Evolutionary conservation across 768 basidiomycete species (phyloP).

Genomic region (Russula earlei): DNA sequence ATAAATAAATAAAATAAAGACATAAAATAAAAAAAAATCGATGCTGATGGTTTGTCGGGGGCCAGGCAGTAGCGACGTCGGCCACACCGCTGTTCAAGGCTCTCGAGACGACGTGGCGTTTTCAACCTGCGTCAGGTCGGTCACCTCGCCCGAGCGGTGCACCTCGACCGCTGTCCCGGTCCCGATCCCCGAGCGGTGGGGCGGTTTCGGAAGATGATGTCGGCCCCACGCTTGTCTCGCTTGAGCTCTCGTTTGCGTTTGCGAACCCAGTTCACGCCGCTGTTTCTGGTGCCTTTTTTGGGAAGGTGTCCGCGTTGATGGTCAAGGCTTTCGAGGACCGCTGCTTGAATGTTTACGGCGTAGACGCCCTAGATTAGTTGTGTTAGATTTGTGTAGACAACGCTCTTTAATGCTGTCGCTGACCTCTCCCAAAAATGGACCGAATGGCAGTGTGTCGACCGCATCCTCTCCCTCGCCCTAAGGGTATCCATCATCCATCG

Average conservation of each 20-base stretch:
- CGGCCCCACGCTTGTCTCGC: conserved; percentile 68
- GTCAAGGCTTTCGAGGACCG: conserved; percentile 87
- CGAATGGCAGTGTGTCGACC: no score
- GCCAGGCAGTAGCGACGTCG: conserved; percentile 63
- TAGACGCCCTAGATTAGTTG: conserved; percentile 8
- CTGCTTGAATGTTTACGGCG: conserved; percentile 64
- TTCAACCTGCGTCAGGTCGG: conserved; percentile 37
- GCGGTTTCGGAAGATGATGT: conserved; percentile 20
- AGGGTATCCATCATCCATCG: no score
- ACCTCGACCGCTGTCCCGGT: conserved; percentile 3
- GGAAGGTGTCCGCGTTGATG: conserved; percentile 81
- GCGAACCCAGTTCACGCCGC: conserved; percentile 77
- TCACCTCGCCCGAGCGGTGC: conserved; percentile 17
- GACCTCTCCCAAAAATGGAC: no score
- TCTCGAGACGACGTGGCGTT: conserved; percentile 64
- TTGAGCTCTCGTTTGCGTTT: conserved; percentile 82
- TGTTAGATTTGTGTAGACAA: neutral
- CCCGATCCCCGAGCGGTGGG: neutral
- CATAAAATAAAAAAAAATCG: no score
- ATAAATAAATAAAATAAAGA: no score
- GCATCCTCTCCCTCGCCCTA: no score
- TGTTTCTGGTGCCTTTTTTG: conserved; percentile 78
- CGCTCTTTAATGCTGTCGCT: no score
- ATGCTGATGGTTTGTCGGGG: neutral
- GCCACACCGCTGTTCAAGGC: conserved; percentile 66